Evolutionary conservation across 1,139 yeast genomes (phyloP).

Genomic region (Nakaseomyces glabratus): DNA sequence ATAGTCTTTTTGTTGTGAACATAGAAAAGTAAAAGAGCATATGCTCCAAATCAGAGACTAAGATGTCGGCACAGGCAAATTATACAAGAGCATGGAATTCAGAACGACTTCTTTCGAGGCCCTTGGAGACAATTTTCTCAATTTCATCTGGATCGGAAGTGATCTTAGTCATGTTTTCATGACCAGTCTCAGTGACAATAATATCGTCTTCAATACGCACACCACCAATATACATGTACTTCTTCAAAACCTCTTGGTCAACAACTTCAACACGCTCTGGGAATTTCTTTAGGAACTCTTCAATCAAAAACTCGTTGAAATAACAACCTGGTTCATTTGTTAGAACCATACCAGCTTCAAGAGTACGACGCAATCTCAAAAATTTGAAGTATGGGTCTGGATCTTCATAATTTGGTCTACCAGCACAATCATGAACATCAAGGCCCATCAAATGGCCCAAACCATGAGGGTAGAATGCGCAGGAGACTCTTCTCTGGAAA

Average conservation of each 20-base stretch:
- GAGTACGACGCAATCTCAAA: slow-evolving; percentile 68
- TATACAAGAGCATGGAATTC: slow-evolving; percentile 44
- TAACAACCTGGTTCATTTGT: slow-evolving; percentile 96
- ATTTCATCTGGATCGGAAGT: slow-evolving; percentile 82
- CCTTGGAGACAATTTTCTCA: slow-evolving; percentile 61
- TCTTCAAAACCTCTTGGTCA: slow-evolving; percentile 55
- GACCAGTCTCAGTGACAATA: slow-evolving; percentile 65
- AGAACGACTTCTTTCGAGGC: slow-evolving; percentile 52
- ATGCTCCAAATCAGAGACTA: too few species aligned
- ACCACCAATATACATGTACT: slow-evolving; percentile 86
- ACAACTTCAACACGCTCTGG: slow-evolving; percentile 53
- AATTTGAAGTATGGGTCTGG: slow-evolving; percentile 65
- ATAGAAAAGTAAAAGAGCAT: too few species aligned
- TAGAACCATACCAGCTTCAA: slow-evolving; percentile 72
- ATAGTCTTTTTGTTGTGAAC: too few species aligned
- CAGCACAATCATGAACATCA: slow-evolving; percentile 96
- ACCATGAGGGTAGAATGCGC: slow-evolving; percentile 88
- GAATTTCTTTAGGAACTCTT: slow-evolving; percentile 48
- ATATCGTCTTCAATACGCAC: slow-evolving; percentile 94
- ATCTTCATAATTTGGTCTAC: slow-evolving; percentile 76
- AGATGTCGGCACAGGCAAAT: too few species aligned
- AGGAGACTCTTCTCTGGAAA: slow-evolving; percentile 58
- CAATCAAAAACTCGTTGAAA: slow-evolving; percentile 73
- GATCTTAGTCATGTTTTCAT: slow-evolving; percentile 69
- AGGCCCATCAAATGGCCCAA: slow-evolving; percentile 87